A percentile compares a stretch with the other conserved stretches of the same genome.
phyloP scores from a whole-genome alignment of 108 stramenopile genomes.

The Fistulifera solaris region DNA sequence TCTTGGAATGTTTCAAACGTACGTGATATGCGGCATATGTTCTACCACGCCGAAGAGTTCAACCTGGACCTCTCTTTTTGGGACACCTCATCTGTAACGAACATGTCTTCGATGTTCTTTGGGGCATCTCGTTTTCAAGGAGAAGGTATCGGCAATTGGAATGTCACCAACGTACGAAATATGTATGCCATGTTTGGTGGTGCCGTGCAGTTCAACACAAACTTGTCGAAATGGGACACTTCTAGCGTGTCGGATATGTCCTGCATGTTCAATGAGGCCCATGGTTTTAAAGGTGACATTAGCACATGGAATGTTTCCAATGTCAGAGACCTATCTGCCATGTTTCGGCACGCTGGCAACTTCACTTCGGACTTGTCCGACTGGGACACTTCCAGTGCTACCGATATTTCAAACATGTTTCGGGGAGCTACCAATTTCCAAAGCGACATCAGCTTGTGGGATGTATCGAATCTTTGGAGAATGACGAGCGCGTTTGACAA shows the following conservation, averaged over 20 bases:
- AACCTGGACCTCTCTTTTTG: constrained; percentile 20
- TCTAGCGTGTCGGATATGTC: not conserved
- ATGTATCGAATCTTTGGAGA: constrained; percentile 16
- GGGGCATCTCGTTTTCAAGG: constrained; percentile 21
- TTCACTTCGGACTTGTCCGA: not conserved
- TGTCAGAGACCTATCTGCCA: not conserved
- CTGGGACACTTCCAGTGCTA: constrained; percentile 2
- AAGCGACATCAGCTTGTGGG: constrained; percentile 22
- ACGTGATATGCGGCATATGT: constrained; percentile 23
- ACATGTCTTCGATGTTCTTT: constrained; percentile 22
- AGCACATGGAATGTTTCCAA: constrained; percentile 12
- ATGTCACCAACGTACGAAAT: not conserved
- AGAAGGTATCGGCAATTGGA: not conserved
- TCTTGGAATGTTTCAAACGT: constrained; percentile 24
- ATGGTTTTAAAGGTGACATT: not conserved
- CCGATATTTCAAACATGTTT: not conserved
- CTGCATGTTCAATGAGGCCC: not conserved
- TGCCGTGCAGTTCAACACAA: not conserved
- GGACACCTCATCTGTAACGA: constrained; percentile 14
- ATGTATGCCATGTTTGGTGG: not conserved
- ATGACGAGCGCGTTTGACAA: constrained; percentile 25
- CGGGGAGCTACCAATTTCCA: constrained; percentile 10
- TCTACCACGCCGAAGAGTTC: constrained; percentile 10
- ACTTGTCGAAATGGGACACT: not conserved
- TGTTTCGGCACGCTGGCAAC: too few relatives aligned